Evolutionary conservation across 805 yeast genomes (phyloP), one percentile per base, ranked within the genome.

Genomic region (Metschnikowia arizonensis): DNA sequence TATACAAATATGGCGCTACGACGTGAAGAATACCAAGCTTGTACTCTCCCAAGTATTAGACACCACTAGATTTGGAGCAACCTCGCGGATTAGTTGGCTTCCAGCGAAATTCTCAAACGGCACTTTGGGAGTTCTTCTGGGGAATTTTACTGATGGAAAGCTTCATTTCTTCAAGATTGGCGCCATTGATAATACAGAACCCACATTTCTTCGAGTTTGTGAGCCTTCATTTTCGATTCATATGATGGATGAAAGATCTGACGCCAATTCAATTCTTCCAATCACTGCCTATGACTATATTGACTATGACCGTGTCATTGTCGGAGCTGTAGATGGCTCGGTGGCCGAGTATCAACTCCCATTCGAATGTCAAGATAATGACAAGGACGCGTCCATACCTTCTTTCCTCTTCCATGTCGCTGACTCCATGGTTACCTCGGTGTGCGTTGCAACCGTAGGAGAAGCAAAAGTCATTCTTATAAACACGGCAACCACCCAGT

Each of bases 281-380:
- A 74, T 82, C 4, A 72, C 81, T 1, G 60, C 77, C 29, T 74
- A 67, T 50, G 81, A 76, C 50, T 77, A 76, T 62, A 33, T 78
- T 4, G 69, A 71, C 8, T 54, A 67, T 4, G 63, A 66, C 2
- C 65, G 57, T 10, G 58, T 85, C 1, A 58, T 82, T 2, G 77
- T 79, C 25, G 91, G 90, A 0, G 73, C 78, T 4, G 60, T 69
- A 2, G 74, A 77, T 43, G 93, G 93, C 0, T 66, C 65, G 25
- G 62, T 85, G 8, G 81, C 80, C 0, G 88, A 83, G 55, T 82
- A 73, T 47, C 65, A 71, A 9, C 53, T 80, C 1, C 77, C 77
- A 26, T 35, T 31, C 17, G 43, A 26, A 11, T 29, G 33, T 31
- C 15, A 28, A 10, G 31, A 23, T 2, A 36, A 35, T 10, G 40